Evolutionary conservation across 441 rosid species (phyloP), one percentile per base, ranked within the genome.

Genomic region (Bocquillonia castaneifolia): DNA sequence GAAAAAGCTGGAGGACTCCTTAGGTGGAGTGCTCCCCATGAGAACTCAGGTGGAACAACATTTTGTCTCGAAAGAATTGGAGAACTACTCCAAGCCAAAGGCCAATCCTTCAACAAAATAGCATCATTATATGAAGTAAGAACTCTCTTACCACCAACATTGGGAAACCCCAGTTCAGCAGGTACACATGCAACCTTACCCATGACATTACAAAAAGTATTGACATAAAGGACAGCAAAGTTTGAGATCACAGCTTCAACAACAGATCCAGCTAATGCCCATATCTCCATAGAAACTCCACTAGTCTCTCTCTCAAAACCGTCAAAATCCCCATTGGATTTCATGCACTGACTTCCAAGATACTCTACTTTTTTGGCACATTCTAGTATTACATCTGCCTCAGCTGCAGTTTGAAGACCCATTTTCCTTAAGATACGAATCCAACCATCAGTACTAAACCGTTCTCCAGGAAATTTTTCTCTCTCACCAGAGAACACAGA

Each of bases 401-500:
- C 98, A 2, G 79, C 62, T 69, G 97, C 79, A 62, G 83, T 87
- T 75, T 71, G 91, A 80, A 94, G 95, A 64, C 98, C 99, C 45
- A 79, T 76, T 84, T 90, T 90, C 82, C 91, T 80, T 69, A 94
- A 79, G 75, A 94, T 92, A 72, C 69, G 89, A 78, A 92, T 97
- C 99, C 99, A 92, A 55, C 91, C 84, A 56, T 90, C 92, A 28
- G 85, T 74, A 69, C 78, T 74, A 79, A 94, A 94, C 85, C 98
- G 88, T 84, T 94, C 99, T 73, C 99, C 99, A 31, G 99, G 99
- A 82, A 94, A 92, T 72, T 81, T 88, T 72, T 80, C 83, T 79
- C 89, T 87, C 86, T 92, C 94, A 63, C 94, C 93, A 20, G 85
- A 85, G 83, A 94, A 94, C 60, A 90, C 96, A 44, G 98, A 88